Evolutionary conservation across 2,329 filamentous ascomycete species (phyloP).

Genomic region (Hypomyces rosellus): DNA sequence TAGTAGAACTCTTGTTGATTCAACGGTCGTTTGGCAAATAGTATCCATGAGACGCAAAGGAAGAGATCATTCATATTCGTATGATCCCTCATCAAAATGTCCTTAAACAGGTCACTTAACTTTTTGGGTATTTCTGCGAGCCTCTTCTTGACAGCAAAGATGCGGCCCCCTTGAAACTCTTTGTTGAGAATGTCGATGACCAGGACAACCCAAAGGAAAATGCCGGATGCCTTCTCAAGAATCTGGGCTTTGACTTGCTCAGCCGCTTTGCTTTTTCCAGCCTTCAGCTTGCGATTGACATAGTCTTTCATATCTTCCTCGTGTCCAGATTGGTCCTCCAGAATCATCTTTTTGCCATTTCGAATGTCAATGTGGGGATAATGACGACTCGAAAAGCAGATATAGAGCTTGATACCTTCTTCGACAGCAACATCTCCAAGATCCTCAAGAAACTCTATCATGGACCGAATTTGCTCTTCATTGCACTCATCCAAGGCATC

Average conservation of each 20-base stretch:
- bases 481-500: constrained; percentile 44
- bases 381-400: constrained; percentile 43
- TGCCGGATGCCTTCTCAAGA: constrained; percentile 29
- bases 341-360: constrained; percentile 17
- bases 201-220: constrained; percentile 40
- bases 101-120: constrained; percentile 42
- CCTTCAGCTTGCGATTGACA: background rate
- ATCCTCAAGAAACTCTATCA: constrained; percentile 36
- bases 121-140: constrained; percentile 30
- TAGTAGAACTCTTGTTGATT: constrained; percentile 37
- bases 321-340: constrained; percentile 24
- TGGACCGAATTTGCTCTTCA: constrained; percentile 32
- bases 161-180: constrained; percentile 22
- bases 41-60: constrained; percentile 44
- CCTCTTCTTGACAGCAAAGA: constrained; percentile 17
- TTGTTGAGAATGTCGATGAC: constrained; percentile 33
- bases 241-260: constrained; percentile 18
- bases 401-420: constrained; percentile 15
- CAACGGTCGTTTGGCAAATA: constrained; percentile 42
- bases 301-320: constrained; percentile 17
- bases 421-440: constrained; percentile 24
- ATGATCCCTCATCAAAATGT: constrained; percentile 43
- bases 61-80: constrained; percentile 33
- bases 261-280: rapidly evolving
- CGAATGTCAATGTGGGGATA: constrained; percentile 36